phyloP scores from a whole-genome alignment of 805 yeast genomes.

The Zygosaccharomyces gambellarensis region DNA sequence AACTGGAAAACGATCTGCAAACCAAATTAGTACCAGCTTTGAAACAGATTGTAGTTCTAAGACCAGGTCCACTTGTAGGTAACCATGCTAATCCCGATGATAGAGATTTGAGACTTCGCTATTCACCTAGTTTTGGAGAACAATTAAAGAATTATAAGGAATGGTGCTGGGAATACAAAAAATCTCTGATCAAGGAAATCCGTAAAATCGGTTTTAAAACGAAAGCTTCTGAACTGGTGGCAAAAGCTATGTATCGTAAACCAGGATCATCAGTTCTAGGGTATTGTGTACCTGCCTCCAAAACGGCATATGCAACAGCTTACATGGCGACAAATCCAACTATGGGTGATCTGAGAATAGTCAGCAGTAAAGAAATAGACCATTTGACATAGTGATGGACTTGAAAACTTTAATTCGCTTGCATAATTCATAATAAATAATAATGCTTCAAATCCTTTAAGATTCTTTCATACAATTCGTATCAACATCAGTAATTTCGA shows the following conservation, averaged over 20 bases:
- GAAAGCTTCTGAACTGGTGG: constrained; percentile 19
- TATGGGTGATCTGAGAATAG: constrained; percentile 11
- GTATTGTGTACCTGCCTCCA: constrained; percentile 24
- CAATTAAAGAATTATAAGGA: constrained; percentile 11
- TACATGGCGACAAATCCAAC: constrained; percentile 12
- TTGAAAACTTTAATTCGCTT: not conserved
- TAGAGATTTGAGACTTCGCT: not conserved
- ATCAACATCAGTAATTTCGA: constrained; percentile 37
- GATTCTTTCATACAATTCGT: constrained; percentile 34
- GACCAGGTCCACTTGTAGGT: constrained; percentile 33
- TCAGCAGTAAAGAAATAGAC: constrained; percentile 23
- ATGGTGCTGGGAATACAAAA: constrained; percentile 14
- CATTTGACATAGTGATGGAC: constrained; percentile 1
- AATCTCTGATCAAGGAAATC: constrained; percentile 10
- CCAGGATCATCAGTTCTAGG: constrained; percentile 25
- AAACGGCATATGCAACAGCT: constrained; percentile 18
- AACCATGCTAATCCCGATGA: constrained; percentile 12
- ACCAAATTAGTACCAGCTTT: constrained; percentile 9
- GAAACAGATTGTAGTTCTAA: constrained; percentile 15
- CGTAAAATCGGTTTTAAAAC: constrained; percentile 15
- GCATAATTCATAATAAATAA: not conserved
- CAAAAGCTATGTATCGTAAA: constrained; percentile 19
- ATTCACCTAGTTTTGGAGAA: constrained; percentile 5
- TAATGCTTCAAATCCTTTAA: not conserved
- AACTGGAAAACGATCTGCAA: constrained; percentile 19